Conservation (phyloP, 768 basidiomycete species). For the Pleurotus djamor region DNA sequence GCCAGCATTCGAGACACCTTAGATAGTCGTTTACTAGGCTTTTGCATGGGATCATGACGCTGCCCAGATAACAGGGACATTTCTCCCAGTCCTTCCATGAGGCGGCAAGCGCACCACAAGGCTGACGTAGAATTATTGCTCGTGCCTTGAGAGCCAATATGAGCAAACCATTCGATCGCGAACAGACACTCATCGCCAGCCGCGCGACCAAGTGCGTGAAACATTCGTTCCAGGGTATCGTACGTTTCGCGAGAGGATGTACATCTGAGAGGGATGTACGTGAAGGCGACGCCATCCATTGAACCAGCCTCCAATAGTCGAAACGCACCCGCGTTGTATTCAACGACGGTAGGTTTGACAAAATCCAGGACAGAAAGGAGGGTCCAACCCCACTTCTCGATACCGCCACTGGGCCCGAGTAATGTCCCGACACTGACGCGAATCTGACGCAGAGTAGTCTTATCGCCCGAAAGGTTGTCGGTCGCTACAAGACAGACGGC, state of each 20-base stretch:
- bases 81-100: constrained; percentile 71
- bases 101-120: constrained; percentile 78
- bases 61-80: constrained; percentile 37
- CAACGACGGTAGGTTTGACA: constrained; percentile 43
- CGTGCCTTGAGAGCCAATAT: constrained; percentile 43
- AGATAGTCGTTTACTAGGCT: constrained; percentile 50
- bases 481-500: constrained; percentile 61
- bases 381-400: constrained; percentile 93
- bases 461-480: background rate
- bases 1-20: constrained; percentile 65
- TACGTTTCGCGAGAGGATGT: constrained; percentile 49
- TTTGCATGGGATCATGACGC: constrained; percentile 19
- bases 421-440: constrained; percentile 56
- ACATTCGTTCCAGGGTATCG: constrained; percentile 63
- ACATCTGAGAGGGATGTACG: constrained; percentile 56
- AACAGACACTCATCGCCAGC: constrained; percentile 70
- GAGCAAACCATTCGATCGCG: constrained; percentile 81
- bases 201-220: constrained; percentile 67
- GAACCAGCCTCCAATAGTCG: constrained; percentile 56
- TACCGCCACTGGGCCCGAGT: constrained; percentile 77
- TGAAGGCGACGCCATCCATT: constrained; percentile 44
- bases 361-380: constrained; percentile 83
- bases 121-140: constrained; percentile 59
- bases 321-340: constrained; percentile 46
- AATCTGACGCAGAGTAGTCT: constrained; percentile 33